phyloP scores from a whole-genome alignment of 805 yeast species.

The Candida orba region DNA sequence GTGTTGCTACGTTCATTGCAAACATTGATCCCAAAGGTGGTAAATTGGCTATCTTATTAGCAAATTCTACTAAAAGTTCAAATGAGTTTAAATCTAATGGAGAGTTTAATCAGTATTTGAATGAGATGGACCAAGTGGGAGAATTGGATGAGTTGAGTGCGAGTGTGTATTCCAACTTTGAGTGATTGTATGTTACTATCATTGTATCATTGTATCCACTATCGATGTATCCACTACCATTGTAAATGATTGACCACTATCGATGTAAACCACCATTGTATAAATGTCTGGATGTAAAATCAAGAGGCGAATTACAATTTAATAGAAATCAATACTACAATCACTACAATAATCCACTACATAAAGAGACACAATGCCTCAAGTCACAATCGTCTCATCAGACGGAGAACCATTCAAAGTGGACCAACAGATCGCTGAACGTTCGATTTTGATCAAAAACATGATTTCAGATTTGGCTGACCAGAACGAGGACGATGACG shows the following conservation, averaged over 20 bases:
- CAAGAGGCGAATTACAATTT: not conserved
- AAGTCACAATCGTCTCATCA: constrained; percentile 57
- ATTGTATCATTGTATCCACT: no score
- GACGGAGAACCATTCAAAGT: constrained; percentile 78
- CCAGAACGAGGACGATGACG: constrained; percentile 31
- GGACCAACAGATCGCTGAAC: constrained; percentile 76
- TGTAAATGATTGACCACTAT: no score
- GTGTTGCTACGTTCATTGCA: constrained; percentile 29
- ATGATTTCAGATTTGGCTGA: constrained; percentile 66
- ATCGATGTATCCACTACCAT: no score
- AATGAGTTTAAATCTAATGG: constrained; percentile 36
- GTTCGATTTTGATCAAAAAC: constrained; percentile 78
- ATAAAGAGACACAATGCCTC: no score
- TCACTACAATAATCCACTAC: no score
- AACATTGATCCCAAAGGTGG: constrained; percentile 17
- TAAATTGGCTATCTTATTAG: constrained; percentile 62
- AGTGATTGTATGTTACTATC: not conserved
- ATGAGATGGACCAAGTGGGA: constrained; percentile 41
- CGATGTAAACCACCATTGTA: no score
- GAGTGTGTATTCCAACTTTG: constrained; percentile 76
- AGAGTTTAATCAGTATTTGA: constrained; percentile 33
- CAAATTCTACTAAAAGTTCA: constrained; percentile 61
- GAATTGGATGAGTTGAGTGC: constrained; percentile 87
- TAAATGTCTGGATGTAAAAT: not conserved
- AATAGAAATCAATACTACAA: no score